Base-by-base conservation (phyloP, 306 rosid genomes). In the Citrullus amarus region DNA sequence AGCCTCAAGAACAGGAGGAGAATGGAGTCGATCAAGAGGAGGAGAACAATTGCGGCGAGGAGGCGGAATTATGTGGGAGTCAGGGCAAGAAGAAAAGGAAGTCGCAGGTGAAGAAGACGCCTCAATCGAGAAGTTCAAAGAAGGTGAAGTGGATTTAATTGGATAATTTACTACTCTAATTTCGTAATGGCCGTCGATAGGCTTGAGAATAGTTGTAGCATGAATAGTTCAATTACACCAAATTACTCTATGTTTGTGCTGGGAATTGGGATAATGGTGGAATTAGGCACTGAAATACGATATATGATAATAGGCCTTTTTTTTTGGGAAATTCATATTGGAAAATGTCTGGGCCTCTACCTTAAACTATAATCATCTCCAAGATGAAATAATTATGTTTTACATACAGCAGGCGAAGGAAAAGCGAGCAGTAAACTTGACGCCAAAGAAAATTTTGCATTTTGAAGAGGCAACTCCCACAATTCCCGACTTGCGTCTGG, bases 401-500 rank as follows among this genome's bases (percentile, higher is more conserved):
- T n/a, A 36, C 61, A 17, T 14, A 54, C 10, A 41, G 44, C 62
- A 15, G 84, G 17, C 56, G 44, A 83, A 70, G 79, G 84, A 44
- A 70, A 80, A 81, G 61, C 87, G 80, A 81, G 77, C 84, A 1
- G 34, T 55, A n/a, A 82, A 76, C 71, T 78, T 56, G 69, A 84
- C 92, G 38, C 97, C 95, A 4, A 88, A 84, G 89, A 87, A 85
- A 82, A 87, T 72, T 75, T 41, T 66, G 54, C 53, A 73, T 82
- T 81, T 28, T 72, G 89, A 67, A 77, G 84, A 75, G 63, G 77
- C 65, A 22, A 51, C 88, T 74, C 63, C 84, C 15, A 28, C 86
- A 4, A 79, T 89, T 22, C 89, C 88, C 39, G 84, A 91, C 80
- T 78, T 91, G 86, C 83, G 94, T 62, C 76, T 76, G 53, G 95